These are phyloP conservation scores for Acidiella bohemica DNA, from an alignment of 495 filamentous ascomycete genomes.

Conservation along the genomic window DNA sequence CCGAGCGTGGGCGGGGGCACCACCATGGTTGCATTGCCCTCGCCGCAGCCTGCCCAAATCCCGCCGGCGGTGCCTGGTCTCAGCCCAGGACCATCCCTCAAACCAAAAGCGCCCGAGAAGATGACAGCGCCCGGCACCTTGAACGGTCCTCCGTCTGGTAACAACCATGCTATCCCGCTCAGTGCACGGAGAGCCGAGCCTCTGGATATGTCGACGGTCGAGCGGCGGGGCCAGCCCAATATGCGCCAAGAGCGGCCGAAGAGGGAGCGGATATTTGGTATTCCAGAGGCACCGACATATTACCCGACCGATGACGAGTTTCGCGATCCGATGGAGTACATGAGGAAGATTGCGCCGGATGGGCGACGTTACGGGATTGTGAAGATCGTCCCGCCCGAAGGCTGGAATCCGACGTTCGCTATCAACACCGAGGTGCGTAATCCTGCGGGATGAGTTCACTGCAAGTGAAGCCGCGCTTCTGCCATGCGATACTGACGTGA, in stretches of 20 bases:
- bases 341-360: conserved; percentile 75
- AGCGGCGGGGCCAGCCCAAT: conserved; percentile 69
- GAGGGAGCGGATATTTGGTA: conserved; percentile 61
- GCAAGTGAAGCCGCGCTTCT: neutral
- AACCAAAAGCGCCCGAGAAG: conserved; percentile 1
- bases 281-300: conserved; percentile 86
- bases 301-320: conserved; percentile 86
- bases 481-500: conserved; percentile 9
- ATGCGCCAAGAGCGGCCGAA: conserved; percentile 63
- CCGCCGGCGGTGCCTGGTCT: neutral
- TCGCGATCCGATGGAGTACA: conserved; percentile 83
- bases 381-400: conserved; percentile 86
- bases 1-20: conserved; percentile 4
- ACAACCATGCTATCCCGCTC: conserved; percentile 35
- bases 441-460: neutral
- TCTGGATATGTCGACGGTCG: conserved; percentile 79
- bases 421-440: conserved; percentile 86
- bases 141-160: conserved; percentile 20
- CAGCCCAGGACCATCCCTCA: neutral
- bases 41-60: neutral
- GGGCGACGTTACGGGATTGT: conserved; percentile 77
- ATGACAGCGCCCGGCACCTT: conserved; percentile 16
- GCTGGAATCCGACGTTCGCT: conserved; percentile 87
- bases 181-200: conserved; percentile 57
- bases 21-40: neutral